A percentile compares a stretch with the other conserved stretches of the same genome.
phyloP scores from a whole-genome alignment of 352 stramenopile genomes.

The Globisporangium radiosum region DNA sequence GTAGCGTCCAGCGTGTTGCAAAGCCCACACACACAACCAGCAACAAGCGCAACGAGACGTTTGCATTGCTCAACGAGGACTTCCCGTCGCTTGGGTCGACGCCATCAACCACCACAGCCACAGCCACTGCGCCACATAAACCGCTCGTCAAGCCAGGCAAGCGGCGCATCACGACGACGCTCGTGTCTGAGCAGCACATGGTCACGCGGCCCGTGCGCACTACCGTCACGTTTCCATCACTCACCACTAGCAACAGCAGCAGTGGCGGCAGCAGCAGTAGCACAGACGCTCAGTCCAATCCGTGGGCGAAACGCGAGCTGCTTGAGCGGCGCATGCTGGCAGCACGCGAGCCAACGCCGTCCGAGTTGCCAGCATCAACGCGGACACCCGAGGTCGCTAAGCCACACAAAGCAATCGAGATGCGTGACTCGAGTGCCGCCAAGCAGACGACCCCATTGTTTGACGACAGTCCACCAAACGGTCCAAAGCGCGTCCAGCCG shows the following conservation, averaged over 20 bases:
- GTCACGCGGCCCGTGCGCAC: conserved; percentile 21
- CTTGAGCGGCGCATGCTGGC: conserved; percentile 39
- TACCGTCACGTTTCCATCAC: conserved; percentile 24
- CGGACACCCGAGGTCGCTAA: background rate
- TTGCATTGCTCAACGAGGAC: conserved; percentile 22
- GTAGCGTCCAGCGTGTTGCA: conserved; percentile 1
- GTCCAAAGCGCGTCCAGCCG: conserved; percentile 7
- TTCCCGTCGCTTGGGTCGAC: conserved; percentile 25
- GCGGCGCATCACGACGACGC: conserved; percentile 40
- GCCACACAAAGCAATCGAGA: background rate
- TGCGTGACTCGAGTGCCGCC: conserved; percentile 1
- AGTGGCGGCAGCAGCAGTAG: background rate
- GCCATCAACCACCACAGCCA: background rate
- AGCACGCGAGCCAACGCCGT: background rate
- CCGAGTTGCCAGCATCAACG: background rate
- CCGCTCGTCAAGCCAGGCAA: conserved; percentile 18
- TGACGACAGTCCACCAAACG: conserved; percentile 5
- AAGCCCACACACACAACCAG: background rate
- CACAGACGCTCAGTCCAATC: conserved; percentile 6
- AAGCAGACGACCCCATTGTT: background rate
- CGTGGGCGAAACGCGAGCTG: conserved; percentile 37
- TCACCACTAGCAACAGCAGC: background rate
- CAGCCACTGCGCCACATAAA: background rate
- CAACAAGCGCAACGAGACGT: conserved; percentile 9
- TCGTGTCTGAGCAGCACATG: conserved; percentile 25